Base-by-base conservation (phyloP, 2,329 filamentous ascomycete genomes). In the Stenocarpella maydis region DNA sequence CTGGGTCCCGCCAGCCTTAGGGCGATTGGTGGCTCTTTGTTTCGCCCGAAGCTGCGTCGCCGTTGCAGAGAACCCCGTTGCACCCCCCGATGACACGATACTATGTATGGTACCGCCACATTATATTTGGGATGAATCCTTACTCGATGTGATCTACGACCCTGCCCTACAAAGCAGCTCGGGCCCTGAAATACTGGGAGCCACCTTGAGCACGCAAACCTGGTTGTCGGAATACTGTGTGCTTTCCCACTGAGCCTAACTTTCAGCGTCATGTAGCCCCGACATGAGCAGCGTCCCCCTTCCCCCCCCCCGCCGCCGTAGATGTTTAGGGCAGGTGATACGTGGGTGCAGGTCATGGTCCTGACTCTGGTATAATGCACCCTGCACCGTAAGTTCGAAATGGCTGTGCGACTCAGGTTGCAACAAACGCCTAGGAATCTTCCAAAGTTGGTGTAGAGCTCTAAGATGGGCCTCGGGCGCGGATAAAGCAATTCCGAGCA, bases 1-100 rank as follows among this genome's bases (percentile, higher is more conserved):
- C 55, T 60, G 19, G n/a, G n/a, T 31, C 10, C 5, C 39, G 39
- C 10, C 5, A 24, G 39, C 39, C 39, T 61, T 61, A 39, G 55
- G 55, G 55, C 55, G 55, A 61, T 61, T 61, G 55, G 58, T 61
- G 58, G 26, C 41, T 61, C 58, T 61, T 61, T 47, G 58, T 61
- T 61, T 61, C 58, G 58, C 41, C 58, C 24, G 58, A 47, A 61
- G 41, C 58, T 61, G 58, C 41, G 28, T 61, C 26, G 58, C 58
- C 58, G 58, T 61, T 61, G 58, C 41, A 61, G 39, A 61, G 58
- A 24, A 34, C 41, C 58, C 41, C 58, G 58, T 61, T 45, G 41
- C 41, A 47, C 41, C 58, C 55, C n/a, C 12, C 58, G 58, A 47
- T 61, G 58, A 61, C 58, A 61, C 58, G 58, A 47, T 61, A 47